Base-by-base conservation (phyloP, 768 basidiomycete genomes). In the Lentinula aciculospora region DNA sequence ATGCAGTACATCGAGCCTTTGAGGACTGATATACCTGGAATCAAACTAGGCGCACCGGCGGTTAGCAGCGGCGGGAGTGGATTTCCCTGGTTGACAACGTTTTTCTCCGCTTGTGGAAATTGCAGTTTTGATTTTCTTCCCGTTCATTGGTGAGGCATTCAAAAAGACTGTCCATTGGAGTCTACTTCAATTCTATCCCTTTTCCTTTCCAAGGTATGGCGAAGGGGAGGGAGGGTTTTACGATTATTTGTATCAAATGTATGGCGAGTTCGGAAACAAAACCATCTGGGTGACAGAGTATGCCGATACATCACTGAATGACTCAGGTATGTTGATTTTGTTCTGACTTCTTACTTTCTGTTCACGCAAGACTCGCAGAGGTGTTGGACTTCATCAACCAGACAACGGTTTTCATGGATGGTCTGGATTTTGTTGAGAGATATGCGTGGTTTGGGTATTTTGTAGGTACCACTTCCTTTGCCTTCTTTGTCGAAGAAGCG, bases 251-350 rank as follows among this genome's bases (percentile, higher is more conserved):
- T 74, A 77, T 67, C 74, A 80, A 61, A 75, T 84, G 45, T 79
- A 84, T 60, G 65, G 70, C 5, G 68, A 75, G 7, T 86, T 75
- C 59, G 78, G 76, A 53, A 60, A 82, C 46, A 68, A 69, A 28
- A 78, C 82, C 2, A 70, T 86, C 17, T 88, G 85, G 85, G 75
- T 88, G 4, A 86, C 85, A 4, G 85, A 86, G 62, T 86, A 74
- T 66, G 82, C 81, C 0, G 81, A 82, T 57, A 82, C 78, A 46
- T 79, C 80, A 32, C 66, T 70, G 45, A 79, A 78, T 63, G 68
- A 70, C 48, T 69, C 69, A 44, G 76, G 77, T 75, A 46, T 53
- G 70, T 45, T 3, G 8, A 13, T 34, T n/a, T 13, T 13, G 32
- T 39, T 4, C 8, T 6, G 29, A 23, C 49, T 51, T 47, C 29